Base-by-base conservation (phyloP, 2,329 filamentous ascomycete species). In the Colletotrichum lentis region DNA sequence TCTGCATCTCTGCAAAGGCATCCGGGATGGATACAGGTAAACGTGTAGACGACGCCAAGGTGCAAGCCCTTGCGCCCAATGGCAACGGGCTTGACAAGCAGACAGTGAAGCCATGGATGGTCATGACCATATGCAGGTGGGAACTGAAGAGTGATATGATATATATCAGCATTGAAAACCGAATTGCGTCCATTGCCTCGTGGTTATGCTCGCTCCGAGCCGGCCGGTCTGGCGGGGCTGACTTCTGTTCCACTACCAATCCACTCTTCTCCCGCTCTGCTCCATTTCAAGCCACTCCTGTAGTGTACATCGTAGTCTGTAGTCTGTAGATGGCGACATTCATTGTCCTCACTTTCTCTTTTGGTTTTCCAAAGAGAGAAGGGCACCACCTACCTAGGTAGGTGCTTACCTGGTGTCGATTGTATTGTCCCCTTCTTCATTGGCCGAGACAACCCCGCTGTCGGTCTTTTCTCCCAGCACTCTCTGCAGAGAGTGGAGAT, bases 31-130 rank as follows among this genome's bases (percentile, higher is more conserved):
- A 31, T 31, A 31, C 27, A 24, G 2, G 24, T 24, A 24, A 24
- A 31, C 27, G 27, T 31, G 16, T 54, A 1, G 31, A 39, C n/a
- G 10, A 27, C 37, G 22, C 22, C 41, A 44, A 12, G 44, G 55
- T 22, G 8, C 39, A 12, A 44, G 39, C 27, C 35, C 31, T 50
- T 31, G 54, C 41, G 44, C 63, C 64, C 64, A 67, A 67, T 67
- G 7, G 53, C 39, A 63, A 63, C 64, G 14, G 43, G 27, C 14
- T 24, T 50, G 46, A 67, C 63, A 63, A 67, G 64, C 64, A 67
- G 53, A 16, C 11, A 2, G 60, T 62, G 50, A 37, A n/a, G 46
- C 31, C 27, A 10, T 31, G 27, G 27, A 27, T 27, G 27, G 27
- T 27, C 27, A 8, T 27, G 27, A 27, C 27, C 27, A 27, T 8